phyloP scores from a whole-genome alignment of 495 filamentous ascomycete species.

The Aspergillus saccharolyticus region DNA sequence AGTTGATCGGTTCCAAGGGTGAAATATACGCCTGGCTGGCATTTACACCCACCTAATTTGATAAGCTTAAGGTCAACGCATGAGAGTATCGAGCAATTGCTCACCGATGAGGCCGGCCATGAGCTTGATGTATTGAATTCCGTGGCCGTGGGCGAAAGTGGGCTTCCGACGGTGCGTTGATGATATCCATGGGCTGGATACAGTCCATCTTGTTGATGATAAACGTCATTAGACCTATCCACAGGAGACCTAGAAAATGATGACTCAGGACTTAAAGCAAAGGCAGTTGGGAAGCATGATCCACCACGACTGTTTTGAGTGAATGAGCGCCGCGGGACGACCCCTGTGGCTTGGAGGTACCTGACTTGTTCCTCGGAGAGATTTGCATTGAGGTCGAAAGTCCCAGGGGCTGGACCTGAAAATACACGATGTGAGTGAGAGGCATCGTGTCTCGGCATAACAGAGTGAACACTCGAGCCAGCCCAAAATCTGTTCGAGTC shows the following conservation, averaged over 20 bases:
- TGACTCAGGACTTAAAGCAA: conserved; percentile 24
- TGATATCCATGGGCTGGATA: conserved; percentile 56
- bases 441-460: conserved; percentile 16
- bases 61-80: conserved; percentile 11
- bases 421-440: conserved; percentile 36
- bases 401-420: conserved; percentile 34
- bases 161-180: conserved; percentile 67
- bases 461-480: conserved; percentile 17
- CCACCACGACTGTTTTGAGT: conserved; percentile 36
- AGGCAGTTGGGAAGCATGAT: conserved; percentile 31
- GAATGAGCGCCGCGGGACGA: conserved; percentile 33
- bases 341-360: conserved; percentile 29
- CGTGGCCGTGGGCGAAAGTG: conserved; percentile 77
- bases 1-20: conserved; percentile 91
- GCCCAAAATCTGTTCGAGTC: conserved; percentile 34
- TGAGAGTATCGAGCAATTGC: conserved; percentile 5
- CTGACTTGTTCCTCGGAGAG: conserved; percentile 28
- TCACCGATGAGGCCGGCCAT: conserved; percentile 49
- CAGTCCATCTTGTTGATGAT: conserved; percentile 43
- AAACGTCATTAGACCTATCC: conserved; percentile 35
- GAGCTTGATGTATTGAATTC: conserved; percentile 61
- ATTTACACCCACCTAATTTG: conserved; percentile 43
- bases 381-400: conserved; percentile 28
- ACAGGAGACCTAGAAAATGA: conserved; percentile 24
- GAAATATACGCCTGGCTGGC: conserved; percentile 69